Evolutionary conservation across 2,329 filamentous ascomycete species (phyloP).

Genomic region (Fusarium buharicum): DNA sequence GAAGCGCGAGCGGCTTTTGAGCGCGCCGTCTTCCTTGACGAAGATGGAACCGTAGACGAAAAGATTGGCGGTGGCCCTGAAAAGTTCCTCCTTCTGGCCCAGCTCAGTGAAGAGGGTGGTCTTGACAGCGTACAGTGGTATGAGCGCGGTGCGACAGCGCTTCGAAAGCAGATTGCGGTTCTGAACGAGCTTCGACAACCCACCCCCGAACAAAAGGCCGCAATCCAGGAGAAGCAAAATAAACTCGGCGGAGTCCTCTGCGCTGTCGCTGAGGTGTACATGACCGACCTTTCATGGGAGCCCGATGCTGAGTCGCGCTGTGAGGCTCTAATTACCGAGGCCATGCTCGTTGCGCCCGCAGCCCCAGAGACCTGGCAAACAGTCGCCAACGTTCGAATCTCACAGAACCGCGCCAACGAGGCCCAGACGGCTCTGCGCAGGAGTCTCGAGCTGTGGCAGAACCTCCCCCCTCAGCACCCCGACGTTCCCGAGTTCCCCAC

Average conservation of each 20-base stretch:
- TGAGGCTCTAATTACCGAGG: constrained; percentile 89
- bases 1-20: constrained; percentile 77
- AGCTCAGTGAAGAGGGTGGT: constrained; percentile 80
- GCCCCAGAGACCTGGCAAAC: constrained; percentile 94
- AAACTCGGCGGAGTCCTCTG: constrained; percentile 94
- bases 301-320: constrained; percentile 89
- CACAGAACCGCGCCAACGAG: constrained; percentile 81
- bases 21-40: constrained; percentile 78
- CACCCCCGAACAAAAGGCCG: constrained; percentile 53
- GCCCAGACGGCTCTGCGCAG: constrained; percentile 80
- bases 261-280: constrained; percentile 95
- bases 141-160: constrained; percentile 74
- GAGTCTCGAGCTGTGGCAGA: constrained; percentile 85
- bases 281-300: constrained; percentile 97
- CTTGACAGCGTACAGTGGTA: constrained; percentile 74
- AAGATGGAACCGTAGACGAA: constrained; percentile 76
- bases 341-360: constrained; percentile 82
- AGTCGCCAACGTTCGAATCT: constrained; percentile 91
- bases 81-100: constrained; percentile 94
- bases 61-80: constrained; percentile 84
- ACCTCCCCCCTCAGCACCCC: constrained; percentile 76
- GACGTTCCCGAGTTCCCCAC: constrained; percentile 86
- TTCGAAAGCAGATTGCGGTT: constrained; percentile 76
- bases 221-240: constrained; percentile 74
- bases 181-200: constrained; percentile 62